A percentile compares a stretch with the other conserved stretches of the same genome.
Conservation (phyloP, 202 grass and related monocot species). For the Dendrocalamus latiflorus region DNA sequence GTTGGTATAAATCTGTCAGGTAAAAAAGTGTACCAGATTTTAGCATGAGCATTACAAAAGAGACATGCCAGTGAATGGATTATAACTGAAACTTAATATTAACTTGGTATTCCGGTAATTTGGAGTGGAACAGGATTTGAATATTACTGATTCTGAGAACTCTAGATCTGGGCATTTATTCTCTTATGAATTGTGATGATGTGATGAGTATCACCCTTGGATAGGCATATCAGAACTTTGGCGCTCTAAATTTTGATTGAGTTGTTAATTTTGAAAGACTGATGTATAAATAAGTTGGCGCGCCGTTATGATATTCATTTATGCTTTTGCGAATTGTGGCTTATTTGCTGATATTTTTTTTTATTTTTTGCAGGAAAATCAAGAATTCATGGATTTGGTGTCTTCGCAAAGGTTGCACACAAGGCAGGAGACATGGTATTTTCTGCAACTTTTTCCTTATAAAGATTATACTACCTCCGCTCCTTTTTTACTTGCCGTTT, state of each 20-base stretch:
- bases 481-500: too few species aligned
- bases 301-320: too few species aligned
- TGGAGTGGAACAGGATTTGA: neutral
- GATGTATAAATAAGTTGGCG: too few species aligned
- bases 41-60: neutral
- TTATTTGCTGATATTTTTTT: neutral
- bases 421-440: constrained; percentile 98
- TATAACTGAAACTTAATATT: constrained; percentile 17
- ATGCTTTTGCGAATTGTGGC: neutral
- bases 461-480: too few species aligned
- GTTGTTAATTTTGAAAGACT: constrained; percentile 4
- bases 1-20: neutral
- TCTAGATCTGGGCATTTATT: neutral
- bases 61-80: constrained; percentile 5
- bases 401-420: constrained; percentile 89
- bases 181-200: neutral
- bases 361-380: constrained; percentile 77
- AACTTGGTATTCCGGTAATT: constrained; percentile 6
- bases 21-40: neutral
- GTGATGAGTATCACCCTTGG: neutral
- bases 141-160: neutral
- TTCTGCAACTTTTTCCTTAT: constrained; percentile 17
- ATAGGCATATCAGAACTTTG: neutral
- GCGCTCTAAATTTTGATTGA: neutral
- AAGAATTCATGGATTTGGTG: too few species aligned